Evolutionary conservation across 1,139 yeast genomes (phyloP).

Genomic region (Meyerozyma carpophila): DNA sequence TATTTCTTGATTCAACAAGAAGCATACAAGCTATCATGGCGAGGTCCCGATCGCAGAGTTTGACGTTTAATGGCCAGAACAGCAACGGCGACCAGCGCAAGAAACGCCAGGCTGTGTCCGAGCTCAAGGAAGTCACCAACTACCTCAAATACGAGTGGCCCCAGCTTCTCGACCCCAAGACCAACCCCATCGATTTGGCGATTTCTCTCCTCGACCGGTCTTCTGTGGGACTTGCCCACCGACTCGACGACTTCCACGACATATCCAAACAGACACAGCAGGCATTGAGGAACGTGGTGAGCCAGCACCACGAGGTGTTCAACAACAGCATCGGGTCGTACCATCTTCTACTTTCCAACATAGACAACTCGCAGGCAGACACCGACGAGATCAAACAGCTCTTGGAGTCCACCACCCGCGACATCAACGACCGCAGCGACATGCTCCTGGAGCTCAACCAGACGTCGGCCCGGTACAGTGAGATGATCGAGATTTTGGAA

Average conservation of each 20-base stretch:
- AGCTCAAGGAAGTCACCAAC: slow-evolving; percentile 33
- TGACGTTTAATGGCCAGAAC: slow-evolving; percentile 14
- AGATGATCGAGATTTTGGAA: slow-evolving; percentile 66
- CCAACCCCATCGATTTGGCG: slow-evolving; percentile 83
- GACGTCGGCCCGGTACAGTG: slow-evolving; percentile 56
- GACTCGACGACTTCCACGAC: slow-evolving; percentile 52
- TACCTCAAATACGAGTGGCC: slow-evolving; percentile 44
- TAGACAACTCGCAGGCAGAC: slow-evolving; percentile 54
- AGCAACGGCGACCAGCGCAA: slow-evolving; percentile 13
- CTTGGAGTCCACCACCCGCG: slow-evolving; percentile 46
- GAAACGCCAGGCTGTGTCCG: slow-evolving; percentile 28
- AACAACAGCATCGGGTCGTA: slow-evolving; percentile 51
- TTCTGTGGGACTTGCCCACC: slow-evolving; percentile 82
- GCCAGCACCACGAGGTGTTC: slow-evolving; percentile 79
- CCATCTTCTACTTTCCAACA: slow-evolving; percentile 36
- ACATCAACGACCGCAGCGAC: slow-evolving; percentile 51
- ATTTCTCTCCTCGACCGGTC: slow-evolving; percentile 76
- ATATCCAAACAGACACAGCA: slow-evolving; percentile 50
- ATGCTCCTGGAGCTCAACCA: slow-evolving; percentile 60
- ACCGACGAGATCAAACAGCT: slow-evolving; percentile 47
- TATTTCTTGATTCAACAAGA: neutral
- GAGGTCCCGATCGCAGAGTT: slow-evolving; percentile 19
- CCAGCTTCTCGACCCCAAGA: slow-evolving; percentile 15
- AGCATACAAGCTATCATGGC: slow-evolving; percentile 7
- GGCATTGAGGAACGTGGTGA: slow-evolving; percentile 66